Percentiles rank a stretch among this genome's conserved stretches.
These are phyloP conservation scores for Plasmodium cynomolgi DNA, from an alignment of 169 alveolate genomes.

Conservation along the genomic window DNA sequence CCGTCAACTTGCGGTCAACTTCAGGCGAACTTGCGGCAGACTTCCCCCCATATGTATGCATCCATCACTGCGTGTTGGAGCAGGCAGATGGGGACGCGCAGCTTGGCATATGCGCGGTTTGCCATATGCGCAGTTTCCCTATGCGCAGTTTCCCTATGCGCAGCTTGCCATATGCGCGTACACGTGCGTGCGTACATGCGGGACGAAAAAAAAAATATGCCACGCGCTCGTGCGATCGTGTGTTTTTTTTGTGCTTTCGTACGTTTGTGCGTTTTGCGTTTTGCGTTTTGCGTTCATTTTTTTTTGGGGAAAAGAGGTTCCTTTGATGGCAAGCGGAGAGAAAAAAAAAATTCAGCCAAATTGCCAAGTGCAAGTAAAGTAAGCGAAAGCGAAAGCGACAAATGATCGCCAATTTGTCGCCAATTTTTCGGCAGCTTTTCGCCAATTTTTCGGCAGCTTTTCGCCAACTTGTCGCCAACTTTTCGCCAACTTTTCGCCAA, in stretches of 20 bases:
- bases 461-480: no score
- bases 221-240: not conserved
- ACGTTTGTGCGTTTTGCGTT: not conserved
- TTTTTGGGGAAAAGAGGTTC: not conserved
- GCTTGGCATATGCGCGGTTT: no score
- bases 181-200: slow-evolving; percentile 10
- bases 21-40: no score
- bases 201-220: not conserved
- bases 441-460: no score
- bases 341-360: not conserved
- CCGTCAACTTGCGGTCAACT: no score
- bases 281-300: not conserved
- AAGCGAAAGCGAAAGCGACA: not conserved
- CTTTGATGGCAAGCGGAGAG: not conserved
- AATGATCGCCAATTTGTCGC: no score
- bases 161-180: not conserved
- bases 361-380: not conserved
- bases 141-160: not conserved
- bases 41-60: not conserved
- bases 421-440: not conserved
- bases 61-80: not conserved
- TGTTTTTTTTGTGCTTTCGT: not conserved
- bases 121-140: not conserved
- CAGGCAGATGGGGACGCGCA: not conserved
- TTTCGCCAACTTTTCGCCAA: no score